Percentiles rank a stretch among this genome's conserved stretches.
These are phyloP conservation scores for Pinus taeda DNA, from an alignment of 75 land plant species.

Conservation along the genomic window DNA sequence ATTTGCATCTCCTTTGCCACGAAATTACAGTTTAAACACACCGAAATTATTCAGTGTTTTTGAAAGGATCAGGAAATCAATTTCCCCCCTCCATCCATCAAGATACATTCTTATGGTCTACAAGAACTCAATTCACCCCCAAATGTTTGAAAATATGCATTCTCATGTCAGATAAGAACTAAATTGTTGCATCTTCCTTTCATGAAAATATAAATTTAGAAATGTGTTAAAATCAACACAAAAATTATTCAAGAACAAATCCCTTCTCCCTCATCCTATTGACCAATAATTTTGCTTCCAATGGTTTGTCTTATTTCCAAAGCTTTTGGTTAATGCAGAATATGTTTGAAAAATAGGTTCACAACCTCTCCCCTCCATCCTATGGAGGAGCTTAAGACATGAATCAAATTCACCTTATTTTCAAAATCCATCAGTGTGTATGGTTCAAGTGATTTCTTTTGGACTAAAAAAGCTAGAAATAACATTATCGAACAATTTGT, in stretches of 20 bases:
- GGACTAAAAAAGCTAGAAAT: conserved; percentile 34
- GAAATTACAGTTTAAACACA: neutral
- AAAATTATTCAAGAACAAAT: neutral
- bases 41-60: neutral
- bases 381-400: conserved; percentile 42
- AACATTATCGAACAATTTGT: conserved; percentile 25
- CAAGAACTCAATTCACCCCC: neutral
- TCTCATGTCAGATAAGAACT: neutral
- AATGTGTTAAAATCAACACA: neutral
- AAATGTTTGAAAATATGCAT: neutral
- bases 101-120: conserved; percentile 1
- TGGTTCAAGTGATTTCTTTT: conserved; percentile 72
- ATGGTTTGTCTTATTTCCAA: conserved; percentile 30
- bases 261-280: conserved; percentile 34
- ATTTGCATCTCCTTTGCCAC: neutral
- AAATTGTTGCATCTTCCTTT: neutral
- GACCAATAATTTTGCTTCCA: conserved; percentile 32
- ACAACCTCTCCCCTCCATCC: conserved; percentile 39
- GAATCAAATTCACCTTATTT: conserved; percentile 39
- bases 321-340: conserved; percentile 6
- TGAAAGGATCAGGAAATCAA: neutral
- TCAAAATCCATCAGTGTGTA: conserved; percentile 48
- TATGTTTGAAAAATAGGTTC: conserved; percentile 30
- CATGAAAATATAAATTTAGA: neutral
- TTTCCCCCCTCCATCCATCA: neutral